Conservation (phyloP, 208 protist genomes). For the Acanthamoeba healyi region DNA sequence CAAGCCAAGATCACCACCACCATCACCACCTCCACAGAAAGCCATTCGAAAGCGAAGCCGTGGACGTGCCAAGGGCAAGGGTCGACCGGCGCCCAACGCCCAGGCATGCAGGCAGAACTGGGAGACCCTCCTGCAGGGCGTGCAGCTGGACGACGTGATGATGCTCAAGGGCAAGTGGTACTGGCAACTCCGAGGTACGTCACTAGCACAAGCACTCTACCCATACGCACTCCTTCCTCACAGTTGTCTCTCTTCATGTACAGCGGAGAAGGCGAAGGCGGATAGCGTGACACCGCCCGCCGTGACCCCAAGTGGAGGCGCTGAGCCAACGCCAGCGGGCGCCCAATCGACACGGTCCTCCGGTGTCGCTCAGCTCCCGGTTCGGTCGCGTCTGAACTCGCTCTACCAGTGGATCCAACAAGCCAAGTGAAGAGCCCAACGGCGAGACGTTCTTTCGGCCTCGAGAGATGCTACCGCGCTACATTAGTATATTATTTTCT, state of each 20-base stretch:
- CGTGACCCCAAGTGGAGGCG: no score
- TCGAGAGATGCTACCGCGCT: no score
- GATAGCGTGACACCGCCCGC: not conserved
- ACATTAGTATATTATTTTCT: not conserved
- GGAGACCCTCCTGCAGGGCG: not conserved
- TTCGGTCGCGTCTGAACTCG: not conserved
- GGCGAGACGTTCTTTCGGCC: not conserved
- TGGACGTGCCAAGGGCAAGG: not conserved
- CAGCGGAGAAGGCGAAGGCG: not conserved
- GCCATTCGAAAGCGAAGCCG: not conserved
- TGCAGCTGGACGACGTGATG: not conserved
- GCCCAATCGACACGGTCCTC: no score
- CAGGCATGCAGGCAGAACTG: slow-evolving; percentile 14
- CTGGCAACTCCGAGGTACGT: not conserved
- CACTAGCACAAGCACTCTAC: no score
- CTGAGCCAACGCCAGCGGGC: no score
- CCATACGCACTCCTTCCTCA: no score
- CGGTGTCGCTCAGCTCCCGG: no score
- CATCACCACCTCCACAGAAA: no score
- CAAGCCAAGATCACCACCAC: no score
- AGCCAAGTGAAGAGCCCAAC: not conserved
- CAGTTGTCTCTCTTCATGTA: not conserved
- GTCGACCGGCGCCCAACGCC: not conserved
- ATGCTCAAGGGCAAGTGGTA: slow-evolving; percentile 32
- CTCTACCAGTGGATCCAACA: slow-evolving; percentile 22